Conservation (phyloP, 192 early-diverging fungal genomes). For the Allomyces macrogynus region DNA sequence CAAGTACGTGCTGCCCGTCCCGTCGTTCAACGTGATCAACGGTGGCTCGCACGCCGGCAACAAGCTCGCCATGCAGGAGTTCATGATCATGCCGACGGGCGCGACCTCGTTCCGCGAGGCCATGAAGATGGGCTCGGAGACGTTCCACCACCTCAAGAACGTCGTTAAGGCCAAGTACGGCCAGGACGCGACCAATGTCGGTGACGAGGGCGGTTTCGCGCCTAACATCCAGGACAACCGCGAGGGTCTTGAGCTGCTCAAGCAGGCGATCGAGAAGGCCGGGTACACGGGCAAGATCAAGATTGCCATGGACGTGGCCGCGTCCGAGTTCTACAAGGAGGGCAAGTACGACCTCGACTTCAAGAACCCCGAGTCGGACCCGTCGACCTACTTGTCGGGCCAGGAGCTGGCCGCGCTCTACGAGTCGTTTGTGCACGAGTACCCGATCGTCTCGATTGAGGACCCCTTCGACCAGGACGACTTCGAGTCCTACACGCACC, state of each 20-base stretch:
- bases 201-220: slow-evolving; percentile 98
- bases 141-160: slow-evolving; percentile 87
- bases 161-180: slow-evolving; percentile 99
- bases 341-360: slow-evolving; percentile 96
- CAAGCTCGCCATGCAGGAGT: slow-evolving; percentile 99
- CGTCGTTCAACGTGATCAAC: slow-evolving; percentile 97
- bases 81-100: slow-evolving; percentile 97
- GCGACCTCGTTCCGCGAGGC: slow-evolving; percentile 82
- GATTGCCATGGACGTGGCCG: slow-evolving; percentile 95
- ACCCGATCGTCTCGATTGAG: slow-evolving; percentile 83
- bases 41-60: slow-evolving; percentile 98
- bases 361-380: slow-evolving; percentile 74
- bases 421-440: slow-evolving; percentile 53
- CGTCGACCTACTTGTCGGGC: slow-evolving; percentile 46
- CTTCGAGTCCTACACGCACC: slow-evolving; percentile 73
- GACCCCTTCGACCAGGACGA: slow-evolving; percentile 99
- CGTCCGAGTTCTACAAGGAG: slow-evolving; percentile 96
- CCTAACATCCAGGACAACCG: slow-evolving; percentile 94
- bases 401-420: slow-evolving; percentile 71
- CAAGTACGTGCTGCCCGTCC: slow-evolving; percentile 84
- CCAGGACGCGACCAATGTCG: slow-evolving; percentile 95
- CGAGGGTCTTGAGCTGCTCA: slow-evolving; percentile 86
- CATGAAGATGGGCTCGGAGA: slow-evolving; percentile 93
- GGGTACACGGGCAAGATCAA: slow-evolving; percentile 91
- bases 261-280: slow-evolving; percentile 72